Evolutionary conservation across 163 green algal genomes (phyloP), one percentile per base, ranked within the genome.

Genomic region (Chlamydomonas reinhardtii): DNA sequence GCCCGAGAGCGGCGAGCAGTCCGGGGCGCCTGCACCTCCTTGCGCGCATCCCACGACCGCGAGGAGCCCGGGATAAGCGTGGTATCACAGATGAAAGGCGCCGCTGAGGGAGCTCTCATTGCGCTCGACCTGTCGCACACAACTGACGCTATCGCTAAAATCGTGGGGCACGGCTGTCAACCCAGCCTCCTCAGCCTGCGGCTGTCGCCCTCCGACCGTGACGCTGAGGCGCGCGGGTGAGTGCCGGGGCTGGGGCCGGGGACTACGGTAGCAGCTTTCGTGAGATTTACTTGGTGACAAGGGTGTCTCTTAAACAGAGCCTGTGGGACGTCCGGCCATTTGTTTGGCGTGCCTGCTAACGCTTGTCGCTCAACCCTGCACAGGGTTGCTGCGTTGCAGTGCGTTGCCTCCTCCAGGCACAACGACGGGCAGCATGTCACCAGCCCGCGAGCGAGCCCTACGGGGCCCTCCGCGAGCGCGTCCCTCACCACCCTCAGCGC

Each of bases 1-100:
- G 2, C 39, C 3, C 0, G 64, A 14, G 43, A 65, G 15, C 76
- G 62, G 17, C 76, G 64, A 17, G 29, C 39, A 15, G 52, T 84
- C 22, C 76, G 76, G 16, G 8, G 48, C n/a, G 32, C 24, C 64
- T 59, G 66, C n/a, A 31, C 16, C 9, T 16, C n/a, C 24, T 22
- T 68, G 19, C 43, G 65, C 43, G 43, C n/a, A 15, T 48, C 66
- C 9, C 77, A 84, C 14, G 77, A 84, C 29, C 66, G 66, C 17
- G 77, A 84, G 20, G 77, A 84, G 66, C 37, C 62, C 8, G 14
- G 25, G 0, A 14, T 83, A n/a, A 17, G 48, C 35, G 34, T 43
- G 16, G 32, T 4, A 11, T 69, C 20, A 4, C 29, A 31, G 15
- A 43, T 24, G 0, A 34, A 35, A 16, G 71, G n/a, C 12, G 34